phyloP scores from a whole-genome alignment of 2,329 filamentous ascomycete species.

The Venturia pyrina region DNA sequence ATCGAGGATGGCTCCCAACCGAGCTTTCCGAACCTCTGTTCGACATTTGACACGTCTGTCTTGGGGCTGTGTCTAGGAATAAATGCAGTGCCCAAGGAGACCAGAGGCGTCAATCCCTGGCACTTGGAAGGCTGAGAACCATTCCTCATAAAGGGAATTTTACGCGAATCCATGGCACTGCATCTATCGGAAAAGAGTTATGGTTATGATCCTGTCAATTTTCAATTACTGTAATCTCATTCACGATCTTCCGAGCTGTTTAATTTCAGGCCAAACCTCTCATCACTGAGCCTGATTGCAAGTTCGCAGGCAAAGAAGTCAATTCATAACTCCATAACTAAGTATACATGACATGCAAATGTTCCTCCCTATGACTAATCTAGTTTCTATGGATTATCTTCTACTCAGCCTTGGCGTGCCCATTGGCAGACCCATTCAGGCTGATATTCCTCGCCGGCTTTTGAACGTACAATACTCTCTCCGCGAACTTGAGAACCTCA shows the following conservation, averaged over 20 bases:
- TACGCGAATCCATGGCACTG: neutral
- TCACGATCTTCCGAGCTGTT: too few species aligned
- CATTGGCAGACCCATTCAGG: neutral
- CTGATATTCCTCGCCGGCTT: conserved; percentile 24
- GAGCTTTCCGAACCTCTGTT: neutral
- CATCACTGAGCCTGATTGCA: neutral
- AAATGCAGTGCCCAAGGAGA: neutral
- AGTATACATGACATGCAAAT: conserved; percentile 3
- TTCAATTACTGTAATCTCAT: neutral
- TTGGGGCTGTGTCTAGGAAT: neutral
- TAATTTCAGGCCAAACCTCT: too few species aligned
- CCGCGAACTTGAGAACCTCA: conserved; percentile 59
- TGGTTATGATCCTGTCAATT: neutral
- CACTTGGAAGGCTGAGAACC: neutral
- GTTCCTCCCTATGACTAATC: neutral
- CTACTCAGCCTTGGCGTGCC: conserved; percentile 6
- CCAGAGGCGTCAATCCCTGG: neutral
- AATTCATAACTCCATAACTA: neutral
- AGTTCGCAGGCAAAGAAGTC: neutral
- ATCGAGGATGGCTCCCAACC: neutral
- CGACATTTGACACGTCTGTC: neutral
- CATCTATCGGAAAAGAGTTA: neutral
- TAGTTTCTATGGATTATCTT: neutral
- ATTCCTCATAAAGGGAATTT: neutral
- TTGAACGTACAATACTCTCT: conserved; percentile 55